These are phyloP conservation scores for Ramalina peruviana DNA, from an alignment of 495 filamentous ascomycete genomes.

Conservation along the genomic window DNA sequence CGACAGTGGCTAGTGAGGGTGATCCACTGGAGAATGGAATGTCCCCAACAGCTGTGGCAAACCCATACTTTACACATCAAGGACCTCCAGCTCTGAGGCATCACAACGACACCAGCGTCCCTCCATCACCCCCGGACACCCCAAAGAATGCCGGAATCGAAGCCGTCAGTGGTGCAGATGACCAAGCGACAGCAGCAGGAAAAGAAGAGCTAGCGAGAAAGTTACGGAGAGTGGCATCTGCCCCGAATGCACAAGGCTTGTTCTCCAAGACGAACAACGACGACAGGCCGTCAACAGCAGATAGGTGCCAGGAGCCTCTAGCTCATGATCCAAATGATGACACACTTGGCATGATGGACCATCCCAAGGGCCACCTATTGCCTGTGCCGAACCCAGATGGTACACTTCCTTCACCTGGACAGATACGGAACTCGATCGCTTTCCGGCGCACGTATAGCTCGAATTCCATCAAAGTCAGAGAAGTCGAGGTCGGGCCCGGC, in stretches of 20 bases:
- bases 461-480: conserved; percentile 77
- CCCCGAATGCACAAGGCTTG: conserved; percentile 90
- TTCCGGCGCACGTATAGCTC: conserved; percentile 97
- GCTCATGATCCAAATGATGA: conserved; percentile 40
- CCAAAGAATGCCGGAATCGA: conserved; percentile 57
- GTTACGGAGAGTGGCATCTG: conserved; percentile 82
- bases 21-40: conserved; percentile 77
- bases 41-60: conserved; percentile 86
- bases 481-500: conserved; percentile 87
- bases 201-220: conserved; percentile 92
- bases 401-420: conserved; percentile 34
- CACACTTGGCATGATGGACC: conserved; percentile 43
- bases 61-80: conserved; percentile 95
- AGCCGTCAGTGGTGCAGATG: conserved; percentile 52
- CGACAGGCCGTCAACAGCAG: conserved; percentile 65
- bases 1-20: conserved; percentile 86
- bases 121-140: conserved; percentile 89
- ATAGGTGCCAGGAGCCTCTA: conserved; percentile 65
- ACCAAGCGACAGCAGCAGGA: conserved; percentile 63
- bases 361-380: conserved; percentile 30
- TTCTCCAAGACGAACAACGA: conserved; percentile 53
- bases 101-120: conserved; percentile 89
- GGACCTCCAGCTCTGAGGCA: conserved; percentile 85
- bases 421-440: conserved; percentile 44
- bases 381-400: conserved; percentile 31